Evolutionary conservation across 257 asterid species (phyloP).

Genomic region (Schizonepeta tenuifolia): DNA sequence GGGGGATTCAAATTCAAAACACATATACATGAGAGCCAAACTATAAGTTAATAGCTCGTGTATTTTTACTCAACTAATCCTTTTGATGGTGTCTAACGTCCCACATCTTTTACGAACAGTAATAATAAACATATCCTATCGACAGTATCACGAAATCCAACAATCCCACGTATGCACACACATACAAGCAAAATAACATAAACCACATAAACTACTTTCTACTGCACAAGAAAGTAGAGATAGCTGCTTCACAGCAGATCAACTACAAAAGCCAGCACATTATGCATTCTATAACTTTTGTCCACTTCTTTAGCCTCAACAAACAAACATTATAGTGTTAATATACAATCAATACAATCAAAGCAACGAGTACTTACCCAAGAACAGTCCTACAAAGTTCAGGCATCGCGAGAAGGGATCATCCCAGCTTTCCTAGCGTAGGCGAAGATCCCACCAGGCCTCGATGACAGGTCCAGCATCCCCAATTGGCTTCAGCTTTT

Average conservation of each 20-base stretch:
- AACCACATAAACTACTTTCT: not conserved
- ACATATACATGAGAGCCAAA: constrained; percentile 5
- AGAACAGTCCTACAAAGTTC: not conserved
- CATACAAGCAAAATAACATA: not conserved
- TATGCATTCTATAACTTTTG: not conserved
- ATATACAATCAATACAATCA: not conserved
- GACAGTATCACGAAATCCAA: not conserved
- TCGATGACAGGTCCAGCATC: constrained; percentile 97
- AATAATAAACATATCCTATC: not conserved
- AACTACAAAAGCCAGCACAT: not conserved
- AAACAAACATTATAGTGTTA: not conserved
- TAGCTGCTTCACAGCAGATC: not conserved
- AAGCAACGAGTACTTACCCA: constrained; percentile 20
- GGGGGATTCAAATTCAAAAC: not conserved
- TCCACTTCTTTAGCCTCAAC: not conserved
- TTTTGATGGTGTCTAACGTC: constrained; percentile 4
- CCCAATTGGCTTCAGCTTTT: constrained; percentile 83
- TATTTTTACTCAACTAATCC: constrained; percentile 14
- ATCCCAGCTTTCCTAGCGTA: constrained; percentile 89
- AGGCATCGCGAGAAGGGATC: constrained; percentile 63
- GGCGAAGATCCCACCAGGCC: constrained; percentile 93
- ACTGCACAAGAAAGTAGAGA: not conserved
- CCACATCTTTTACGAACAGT: not conserved
- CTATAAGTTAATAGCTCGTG: not conserved
- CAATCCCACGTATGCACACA: not conserved